Percentiles rank a stretch among this genome's conserved stretches.
These are phyloP conservation scores for Venturiaceae sp. DNA, from an alignment of 2,329 filamentous ascomycete genomes.

Conservation along the genomic window DNA sequence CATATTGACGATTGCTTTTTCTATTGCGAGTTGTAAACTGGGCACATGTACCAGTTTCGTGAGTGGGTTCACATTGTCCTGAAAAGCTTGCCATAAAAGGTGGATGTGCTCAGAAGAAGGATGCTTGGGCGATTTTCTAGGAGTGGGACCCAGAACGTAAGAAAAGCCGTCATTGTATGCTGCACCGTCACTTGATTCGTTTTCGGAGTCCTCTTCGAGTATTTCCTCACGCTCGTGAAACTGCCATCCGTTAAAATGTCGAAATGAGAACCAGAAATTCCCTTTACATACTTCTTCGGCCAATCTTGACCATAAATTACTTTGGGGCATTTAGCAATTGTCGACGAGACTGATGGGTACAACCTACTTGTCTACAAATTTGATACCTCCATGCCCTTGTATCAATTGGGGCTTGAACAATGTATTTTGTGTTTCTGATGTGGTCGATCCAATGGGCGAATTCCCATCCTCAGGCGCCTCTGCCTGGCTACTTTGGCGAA, in stretches of 20 bases:
- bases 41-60: constrained; percentile 13
- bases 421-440: not conserved
- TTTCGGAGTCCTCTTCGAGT: not conserved
- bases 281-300: not conserved
- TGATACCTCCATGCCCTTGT: not conserved
- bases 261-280: not conserved
- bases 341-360: not conserved
- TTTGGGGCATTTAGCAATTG: not conserved
- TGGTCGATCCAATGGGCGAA: not conserved
- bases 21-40: constrained; percentile 16
- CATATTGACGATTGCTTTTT: constrained; percentile 15
- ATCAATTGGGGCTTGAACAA: not conserved
- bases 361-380: not conserved
- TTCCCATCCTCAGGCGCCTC: not conserved
- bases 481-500: not conserved
- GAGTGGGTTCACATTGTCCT: constrained; percentile 18
- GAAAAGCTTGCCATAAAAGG: constrained; percentile 16
- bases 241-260: not conserved
- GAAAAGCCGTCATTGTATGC: not conserved
- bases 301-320: not conserved
- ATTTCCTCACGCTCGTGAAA: not conserved
- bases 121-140: not conserved
- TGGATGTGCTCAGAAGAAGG: not conserved
- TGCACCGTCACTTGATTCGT: not conserved
- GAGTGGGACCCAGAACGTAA: not conserved